Conservation (phyloP, 805 yeast genomes). For the Lachancea meyersii region DNA sequence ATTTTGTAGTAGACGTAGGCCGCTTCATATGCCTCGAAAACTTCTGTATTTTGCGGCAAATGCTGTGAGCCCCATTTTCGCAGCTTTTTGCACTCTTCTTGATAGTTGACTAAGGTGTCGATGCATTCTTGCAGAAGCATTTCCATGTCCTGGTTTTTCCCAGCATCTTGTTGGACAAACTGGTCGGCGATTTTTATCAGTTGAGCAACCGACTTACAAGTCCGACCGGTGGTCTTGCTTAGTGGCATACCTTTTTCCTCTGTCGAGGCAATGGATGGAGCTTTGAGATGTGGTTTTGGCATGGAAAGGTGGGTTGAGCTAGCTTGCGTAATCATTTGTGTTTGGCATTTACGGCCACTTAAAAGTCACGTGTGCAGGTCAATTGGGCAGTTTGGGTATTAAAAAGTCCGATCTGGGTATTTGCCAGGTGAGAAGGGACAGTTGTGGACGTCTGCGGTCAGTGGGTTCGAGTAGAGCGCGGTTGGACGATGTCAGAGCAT, state of each 20-base stretch:
- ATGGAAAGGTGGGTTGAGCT: background rate
- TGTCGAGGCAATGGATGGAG: conserved; percentile 2
- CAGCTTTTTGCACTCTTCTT: conserved; percentile 26
- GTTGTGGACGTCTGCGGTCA: no score
- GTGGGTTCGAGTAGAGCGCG: no score
- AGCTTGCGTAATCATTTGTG: no score
- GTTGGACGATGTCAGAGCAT: no score
- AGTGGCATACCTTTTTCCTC: conserved; percentile 7
- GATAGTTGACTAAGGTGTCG: conserved; percentile 29
- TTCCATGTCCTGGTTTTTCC: conserved; percentile 19
- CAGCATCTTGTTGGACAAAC: conserved; percentile 19
- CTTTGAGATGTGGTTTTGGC: background rate
- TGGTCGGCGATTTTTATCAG: conserved; percentile 20
- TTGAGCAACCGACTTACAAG: conserved; percentile 17
- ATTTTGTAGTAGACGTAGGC: conserved; percentile 33
- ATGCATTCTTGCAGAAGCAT: conserved; percentile 26
- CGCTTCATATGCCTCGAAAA: conserved; percentile 25
- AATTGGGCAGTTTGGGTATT: no score
- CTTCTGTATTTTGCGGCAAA: conserved; percentile 5
- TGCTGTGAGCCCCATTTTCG: conserved; percentile 9
- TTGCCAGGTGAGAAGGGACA: no score
- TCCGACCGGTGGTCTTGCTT: conserved; percentile 2
- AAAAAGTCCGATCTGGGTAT: no score
- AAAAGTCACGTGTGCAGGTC: no score
- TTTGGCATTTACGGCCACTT: no score